phyloP scores from a whole-genome alignment of 2,329 filamentous ascomycete genomes.

The Penicillium janthinellum region DNA sequence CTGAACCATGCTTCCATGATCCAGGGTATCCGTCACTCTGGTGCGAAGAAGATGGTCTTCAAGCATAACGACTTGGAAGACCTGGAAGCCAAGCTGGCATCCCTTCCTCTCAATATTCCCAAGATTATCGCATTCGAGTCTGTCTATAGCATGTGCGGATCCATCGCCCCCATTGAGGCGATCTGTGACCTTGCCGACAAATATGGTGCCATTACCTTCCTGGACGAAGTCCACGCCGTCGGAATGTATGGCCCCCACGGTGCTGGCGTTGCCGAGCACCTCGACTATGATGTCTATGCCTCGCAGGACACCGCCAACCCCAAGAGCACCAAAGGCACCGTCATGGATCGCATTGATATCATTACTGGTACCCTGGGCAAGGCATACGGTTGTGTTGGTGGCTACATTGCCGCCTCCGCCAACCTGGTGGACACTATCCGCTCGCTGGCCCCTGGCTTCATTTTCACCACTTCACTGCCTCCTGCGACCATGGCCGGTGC shows the following conservation, averaged over 20 bases:
- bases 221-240: constrained; percentile 98
- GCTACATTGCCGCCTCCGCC: constrained; percentile 89
- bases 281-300: constrained; percentile 86
- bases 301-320: constrained; percentile 63
- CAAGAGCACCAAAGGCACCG: constrained; percentile 63
- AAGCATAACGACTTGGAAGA: constrained; percentile 97
- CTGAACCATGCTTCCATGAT: constrained; percentile 99
- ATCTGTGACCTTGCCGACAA: constrained; percentile 97
- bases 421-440: constrained; percentile 90
- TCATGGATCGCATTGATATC: constrained; percentile 96
- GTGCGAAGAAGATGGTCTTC: constrained; percentile 96
- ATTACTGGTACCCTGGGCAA: constrained; percentile 97
- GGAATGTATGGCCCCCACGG: constrained; percentile 98
- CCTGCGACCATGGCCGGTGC: constrained; percentile 97
- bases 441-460: constrained; percentile 94
- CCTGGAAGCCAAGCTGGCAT: constrained; percentile 87
- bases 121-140: constrained; percentile 99
- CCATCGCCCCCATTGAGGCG: constrained; percentile 90
- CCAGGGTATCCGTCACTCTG: constrained; percentile 95
- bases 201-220: constrained; percentile 95
- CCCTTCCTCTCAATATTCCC: constrained; percentile 78
- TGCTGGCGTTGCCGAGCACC: constrained; percentile 93
- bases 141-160: constrained; percentile 99
- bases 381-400: constrained; percentile 95
- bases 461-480: constrained; percentile 96